Evolutionary conservation across 176 grass and related monocot species (phyloP), one percentile per base, ranked within the genome.

Genomic region (Juncus inflexus): DNA sequence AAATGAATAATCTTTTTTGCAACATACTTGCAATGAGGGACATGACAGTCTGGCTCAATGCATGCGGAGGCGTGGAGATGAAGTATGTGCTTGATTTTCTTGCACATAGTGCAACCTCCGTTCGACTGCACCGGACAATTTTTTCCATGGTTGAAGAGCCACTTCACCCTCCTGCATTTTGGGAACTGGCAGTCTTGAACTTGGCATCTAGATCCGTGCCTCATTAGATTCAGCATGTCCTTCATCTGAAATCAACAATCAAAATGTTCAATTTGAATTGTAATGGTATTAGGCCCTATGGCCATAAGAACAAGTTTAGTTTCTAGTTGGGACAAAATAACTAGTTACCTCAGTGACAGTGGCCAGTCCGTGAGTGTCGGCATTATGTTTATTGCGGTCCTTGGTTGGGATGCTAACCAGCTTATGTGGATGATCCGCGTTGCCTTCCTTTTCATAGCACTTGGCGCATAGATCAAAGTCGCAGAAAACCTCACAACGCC

Each of bases 1-100:
- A 6, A 47, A 47, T 47, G 43, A 47, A 9, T 47, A 47, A 47
- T 47, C 43, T 47, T 47, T 6, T 47, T 47, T 47, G 9, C 9
- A 47, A 66, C 14, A 50, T 66, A 66, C 64, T 66, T 50, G 64
- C 64, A 52, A 35, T 42, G 16, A 50, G 64, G 64, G 50, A 66
- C 64, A 35, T 16, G 12, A 66, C 43, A 66, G 16, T 66, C 50
- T 0, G 64, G 50, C 35, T 42, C 8, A 6, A 47, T 10, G 16
- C 64, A 66, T 9, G 64, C 43, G 50, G n/a, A 49, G 15, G 42
- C 42, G 28, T 66, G 63, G 8, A 49, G 49, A 8, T 10, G 28
- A 36, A 66, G 16, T 5, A 50, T 15, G 15, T 50, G 6, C 39
- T 16, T 50, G 9, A 66, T 50, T 4, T 9, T 45, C 43, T 66